Base-by-base conservation (phyloP, 768 basidiomycete species). In the Antrodiella citrinella region DNA sequence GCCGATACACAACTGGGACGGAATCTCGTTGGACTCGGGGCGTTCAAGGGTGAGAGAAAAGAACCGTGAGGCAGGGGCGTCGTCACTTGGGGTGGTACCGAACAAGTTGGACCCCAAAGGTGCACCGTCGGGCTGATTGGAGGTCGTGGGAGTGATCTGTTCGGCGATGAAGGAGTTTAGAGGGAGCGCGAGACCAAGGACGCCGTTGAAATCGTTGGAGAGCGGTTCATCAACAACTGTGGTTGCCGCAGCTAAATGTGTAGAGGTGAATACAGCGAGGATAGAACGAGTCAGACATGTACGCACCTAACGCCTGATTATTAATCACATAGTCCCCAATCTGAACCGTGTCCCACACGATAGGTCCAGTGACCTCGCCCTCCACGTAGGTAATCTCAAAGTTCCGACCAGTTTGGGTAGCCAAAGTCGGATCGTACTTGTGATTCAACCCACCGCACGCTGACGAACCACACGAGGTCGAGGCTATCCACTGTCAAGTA, bases 401-500 rank as follows among this genome's bases (percentile, higher is more conserved):
- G 1, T 62, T 41, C 11, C 55, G 38, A 5, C 65, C 71, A 0
- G 84, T 79, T 0, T 68, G 49, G 0, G 53, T 65, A 1, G 82
- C 72, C 1, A 61, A 63, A 19, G 70, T 68, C 1, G 85, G 74
- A 51, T 87, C 73, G 60, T 88, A 91, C n/a, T n/a, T n/a, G n/a
- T n/a, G n/a, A n/a, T n/a, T n/a, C 2, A 73, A 62, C 7, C 68
- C 69, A 15, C 76, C 76, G 56, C 86, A 89, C 0, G 70, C 56
- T 0, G 74, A 66, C 0, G 81, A 73, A 1, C 75, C 69, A 54
- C 89, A 91, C 2, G 78, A 75, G 10, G 72, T 74, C 1, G 84
- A 84, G 0, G 84, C 82, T 42, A 91, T 68, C 88, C 88, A 91
- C 87, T 89, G 53, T n/a, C n/a, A n/a, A n/a, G n/a, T n/a, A n/a